phyloP scores from a whole-genome alignment of 768 basidiomycete species.

The Mycena amicta region DNA sequence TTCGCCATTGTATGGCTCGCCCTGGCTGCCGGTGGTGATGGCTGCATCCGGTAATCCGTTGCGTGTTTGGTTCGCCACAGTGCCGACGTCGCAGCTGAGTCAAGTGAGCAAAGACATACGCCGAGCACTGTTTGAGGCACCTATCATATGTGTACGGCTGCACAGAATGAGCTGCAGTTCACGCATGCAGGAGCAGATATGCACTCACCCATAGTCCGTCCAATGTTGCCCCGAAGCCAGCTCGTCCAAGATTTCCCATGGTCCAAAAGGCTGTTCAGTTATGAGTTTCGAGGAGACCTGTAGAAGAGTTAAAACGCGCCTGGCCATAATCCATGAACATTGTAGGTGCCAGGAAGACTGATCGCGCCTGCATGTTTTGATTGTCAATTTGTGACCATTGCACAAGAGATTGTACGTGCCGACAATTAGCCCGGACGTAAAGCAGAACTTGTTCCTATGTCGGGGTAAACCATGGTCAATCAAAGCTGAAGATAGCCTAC shows the following conservation, averaged over 20 bases:
- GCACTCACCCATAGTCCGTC: slow-evolving; percentile 67
- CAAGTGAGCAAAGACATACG: too few relatives aligned
- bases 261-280: slow-evolving; percentile 34
- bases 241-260: slow-evolving; percentile 18
- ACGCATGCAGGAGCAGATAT: background rate
- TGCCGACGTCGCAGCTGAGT: slow-evolving; percentile 98
- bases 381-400: too few relatives aligned
- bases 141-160: slow-evolving; percentile 51
- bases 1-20: slow-evolving; percentile 40
- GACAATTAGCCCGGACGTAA: slow-evolving; percentile 83
- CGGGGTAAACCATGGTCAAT: background rate
- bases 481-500: background rate
- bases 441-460: slow-evolving; percentile 94
- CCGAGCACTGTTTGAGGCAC: too few relatives aligned
- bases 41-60: slow-evolving; percentile 67
- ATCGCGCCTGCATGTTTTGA: slow-evolving; percentile 62
- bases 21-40: slow-evolving; percentile 58
- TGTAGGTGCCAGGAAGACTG: slow-evolving; percentile 74
- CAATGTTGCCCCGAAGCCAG: slow-evolving; percentile 76
- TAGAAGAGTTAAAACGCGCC: background rate
- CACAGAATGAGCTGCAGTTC: background rate
- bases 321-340: slow-evolving; percentile 67
- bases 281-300: background rate
- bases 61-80: slow-evolving; percentile 80
- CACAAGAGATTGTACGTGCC: slow-evolving; percentile 41